Conservation (phyloP, 495 filamentous ascomycete genomes). For the Talaromyces nanjingensis region DNA sequence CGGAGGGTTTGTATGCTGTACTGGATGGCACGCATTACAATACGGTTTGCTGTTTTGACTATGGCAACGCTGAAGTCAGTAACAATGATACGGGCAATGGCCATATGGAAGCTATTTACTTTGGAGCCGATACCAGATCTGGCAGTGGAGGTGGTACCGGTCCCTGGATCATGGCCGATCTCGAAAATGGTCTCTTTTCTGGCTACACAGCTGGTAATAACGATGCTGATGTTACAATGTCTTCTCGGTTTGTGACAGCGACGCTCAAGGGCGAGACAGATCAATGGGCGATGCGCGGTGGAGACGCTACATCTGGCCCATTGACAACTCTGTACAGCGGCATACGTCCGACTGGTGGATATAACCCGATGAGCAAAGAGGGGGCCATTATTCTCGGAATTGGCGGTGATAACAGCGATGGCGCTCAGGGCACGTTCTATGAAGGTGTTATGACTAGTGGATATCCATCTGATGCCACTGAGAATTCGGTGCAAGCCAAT, state of each 20-base stretch:
- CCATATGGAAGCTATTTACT: constrained; percentile 60
- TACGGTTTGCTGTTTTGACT: constrained; percentile 52
- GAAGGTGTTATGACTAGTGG: constrained; percentile 54
- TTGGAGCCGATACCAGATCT: constrained; percentile 29
- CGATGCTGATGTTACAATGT: constrained; percentile 36
- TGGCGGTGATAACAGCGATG: constrained; percentile 48
- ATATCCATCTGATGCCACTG: constrained; percentile 48
- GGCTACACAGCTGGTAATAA: constrained; percentile 33
- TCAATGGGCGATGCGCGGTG: constrained; percentile 48
- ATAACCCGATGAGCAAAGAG: constrained; percentile 55
- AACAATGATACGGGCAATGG: constrained; percentile 47
- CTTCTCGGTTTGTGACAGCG: constrained; percentile 44
- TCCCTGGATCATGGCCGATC: constrained; percentile 57
- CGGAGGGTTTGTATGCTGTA: constrained; percentile 54
- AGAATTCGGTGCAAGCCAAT: constrained; percentile 50
- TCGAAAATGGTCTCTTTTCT: constrained; percentile 54
- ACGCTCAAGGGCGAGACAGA: constrained; percentile 44
- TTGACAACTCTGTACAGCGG: constrained; percentile 50
- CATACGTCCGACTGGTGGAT: constrained; percentile 40
- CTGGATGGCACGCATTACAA: constrained; percentile 58
- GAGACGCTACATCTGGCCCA: constrained; percentile 42
- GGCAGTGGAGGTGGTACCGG: constrained; percentile 38
- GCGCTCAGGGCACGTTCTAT: constrained; percentile 54
- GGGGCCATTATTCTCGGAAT: constrained; percentile 54
- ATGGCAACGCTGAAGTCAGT: constrained; percentile 52